phyloP scores from a whole-genome alignment of 768 basidiomycete species.

The Boletus eberwhitei region DNA sequence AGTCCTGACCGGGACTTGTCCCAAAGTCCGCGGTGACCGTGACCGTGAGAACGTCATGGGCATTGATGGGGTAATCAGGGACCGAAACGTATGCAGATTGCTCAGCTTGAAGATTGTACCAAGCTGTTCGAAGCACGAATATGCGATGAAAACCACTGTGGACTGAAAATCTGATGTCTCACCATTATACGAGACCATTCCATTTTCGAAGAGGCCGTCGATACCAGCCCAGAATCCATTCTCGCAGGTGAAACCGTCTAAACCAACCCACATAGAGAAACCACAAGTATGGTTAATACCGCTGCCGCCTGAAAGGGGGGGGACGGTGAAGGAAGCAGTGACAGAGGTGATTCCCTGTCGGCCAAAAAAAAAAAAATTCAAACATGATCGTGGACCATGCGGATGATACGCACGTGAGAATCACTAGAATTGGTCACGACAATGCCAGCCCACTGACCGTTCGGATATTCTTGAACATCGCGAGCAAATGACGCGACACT shows the following conservation, averaged over 20 bases:
- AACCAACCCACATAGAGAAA: constrained; percentile 21
- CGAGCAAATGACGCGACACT: no score
- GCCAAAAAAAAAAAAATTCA: neutral
- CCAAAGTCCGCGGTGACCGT: no score
- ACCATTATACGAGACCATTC: constrained; percentile 8
- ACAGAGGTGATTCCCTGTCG: constrained; percentile 14
- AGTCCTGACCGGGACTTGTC: no score
- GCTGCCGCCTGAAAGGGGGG: no score
- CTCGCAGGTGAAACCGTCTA: no score
- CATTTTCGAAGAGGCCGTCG: constrained; percentile 2
- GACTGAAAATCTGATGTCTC: neutral
- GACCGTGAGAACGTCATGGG: constrained; percentile 12
- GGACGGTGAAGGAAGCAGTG: constrained; percentile 20
- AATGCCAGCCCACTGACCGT: no score
- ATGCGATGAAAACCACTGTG: neutral
- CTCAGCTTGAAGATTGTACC: no score
- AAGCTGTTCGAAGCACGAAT: neutral
- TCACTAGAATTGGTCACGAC: no score
- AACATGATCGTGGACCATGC: neutral
- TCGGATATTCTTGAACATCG: no score
- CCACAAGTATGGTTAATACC: neutral
- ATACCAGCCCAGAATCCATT: constrained; percentile 17
- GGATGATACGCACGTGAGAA: constrained; percentile 2
- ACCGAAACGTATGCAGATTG: no score
- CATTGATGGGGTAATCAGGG: no score